Conservation (phyloP, 805 yeast genomes). For the Ogataea nonfermentans region DNA sequence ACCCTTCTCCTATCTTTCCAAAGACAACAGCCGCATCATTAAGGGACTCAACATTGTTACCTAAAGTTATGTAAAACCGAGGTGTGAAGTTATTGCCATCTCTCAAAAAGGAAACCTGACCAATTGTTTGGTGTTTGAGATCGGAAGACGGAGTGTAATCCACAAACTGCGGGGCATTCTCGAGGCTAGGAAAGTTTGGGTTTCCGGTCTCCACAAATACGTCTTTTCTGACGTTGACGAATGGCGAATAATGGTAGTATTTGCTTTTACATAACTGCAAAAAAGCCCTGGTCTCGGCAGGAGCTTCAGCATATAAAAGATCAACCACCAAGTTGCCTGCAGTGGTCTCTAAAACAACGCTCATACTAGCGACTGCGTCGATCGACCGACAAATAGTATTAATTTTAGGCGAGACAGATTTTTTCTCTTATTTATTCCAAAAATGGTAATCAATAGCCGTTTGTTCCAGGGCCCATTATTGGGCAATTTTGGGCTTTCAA, state of each 20-base stretch:
- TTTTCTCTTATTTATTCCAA: slow-evolving; percentile 14
- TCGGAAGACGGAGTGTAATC: slow-evolving; percentile 23
- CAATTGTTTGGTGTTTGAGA: slow-evolving; percentile 30
- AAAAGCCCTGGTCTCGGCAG: slow-evolving; percentile 44
- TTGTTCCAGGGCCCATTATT: slow-evolving; percentile 4
- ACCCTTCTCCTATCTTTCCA: slow-evolving; percentile 54
- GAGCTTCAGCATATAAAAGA: slow-evolving; percentile 36
- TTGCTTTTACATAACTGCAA: slow-evolving; percentile 51
- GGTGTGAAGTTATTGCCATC: slow-evolving; percentile 30
- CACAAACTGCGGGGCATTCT: not conserved
- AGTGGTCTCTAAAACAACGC: slow-evolving; percentile 39
- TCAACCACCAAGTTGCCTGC: slow-evolving; percentile 54
- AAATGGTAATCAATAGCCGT: slow-evolving; percentile 21
- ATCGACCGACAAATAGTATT: no score
- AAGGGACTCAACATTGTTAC: slow-evolving; percentile 30
- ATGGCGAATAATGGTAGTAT: slow-evolving; percentile 51
- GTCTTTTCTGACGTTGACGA: slow-evolving; percentile 43
- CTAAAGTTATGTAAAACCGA: slow-evolving; percentile 38
- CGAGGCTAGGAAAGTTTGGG: slow-evolving; percentile 35
- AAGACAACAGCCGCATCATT: slow-evolving; percentile 34
- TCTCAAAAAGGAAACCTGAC: slow-evolving; percentile 33
- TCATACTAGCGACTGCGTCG: slow-evolving; percentile 29
- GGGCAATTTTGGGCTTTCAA: not conserved
- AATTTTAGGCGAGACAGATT: no score
- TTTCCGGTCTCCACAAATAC: slow-evolving; percentile 46